A percentile compares a stretch with the other conserved stretches of the same genome.
Evolutionary conservation across 2,329 filamentous ascomycete genomes (phyloP).

Genomic region (Madurella fahalii): DNA sequence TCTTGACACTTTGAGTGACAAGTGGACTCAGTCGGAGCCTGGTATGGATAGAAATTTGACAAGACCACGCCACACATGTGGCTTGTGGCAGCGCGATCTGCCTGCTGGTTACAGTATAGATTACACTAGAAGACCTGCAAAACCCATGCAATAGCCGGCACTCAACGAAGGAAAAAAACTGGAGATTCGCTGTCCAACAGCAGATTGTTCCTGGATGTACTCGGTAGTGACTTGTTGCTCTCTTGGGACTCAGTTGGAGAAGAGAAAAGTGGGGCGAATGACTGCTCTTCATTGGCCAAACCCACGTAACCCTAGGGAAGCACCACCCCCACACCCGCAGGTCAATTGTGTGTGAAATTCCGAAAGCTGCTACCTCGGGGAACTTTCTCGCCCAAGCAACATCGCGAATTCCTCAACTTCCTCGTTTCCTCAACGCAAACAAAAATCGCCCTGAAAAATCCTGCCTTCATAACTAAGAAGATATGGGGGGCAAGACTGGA

Average conservation of each 20-base stretch:
- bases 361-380: conserved; percentile 14
- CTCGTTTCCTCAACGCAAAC: conserved; percentile 20
- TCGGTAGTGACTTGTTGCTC: no score
- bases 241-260: no score
- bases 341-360: conserved; percentile 26
- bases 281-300: conserved; percentile 16
- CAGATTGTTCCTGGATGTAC: no score
- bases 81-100: conserved; percentile 2
- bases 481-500: conserved; percentile 95
- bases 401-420: conserved; percentile 14
- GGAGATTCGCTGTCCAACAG: no score
- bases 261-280: background rate
- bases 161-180: no score
- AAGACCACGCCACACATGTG: conserved; percentile 22
- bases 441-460: conserved; percentile 84
- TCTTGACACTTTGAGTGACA: background rate
- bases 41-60: conserved; percentile 10
- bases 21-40: background rate
- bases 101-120: no score
- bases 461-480: conserved; percentile 97
- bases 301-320: conserved; percentile 21
- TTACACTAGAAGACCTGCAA: no score
- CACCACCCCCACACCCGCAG: conserved; percentile 22
- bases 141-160: no score
- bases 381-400: conserved; percentile 19